Conservation (phyloP, 352 stramenopile species). For the Phytopythium montanum region DNA sequence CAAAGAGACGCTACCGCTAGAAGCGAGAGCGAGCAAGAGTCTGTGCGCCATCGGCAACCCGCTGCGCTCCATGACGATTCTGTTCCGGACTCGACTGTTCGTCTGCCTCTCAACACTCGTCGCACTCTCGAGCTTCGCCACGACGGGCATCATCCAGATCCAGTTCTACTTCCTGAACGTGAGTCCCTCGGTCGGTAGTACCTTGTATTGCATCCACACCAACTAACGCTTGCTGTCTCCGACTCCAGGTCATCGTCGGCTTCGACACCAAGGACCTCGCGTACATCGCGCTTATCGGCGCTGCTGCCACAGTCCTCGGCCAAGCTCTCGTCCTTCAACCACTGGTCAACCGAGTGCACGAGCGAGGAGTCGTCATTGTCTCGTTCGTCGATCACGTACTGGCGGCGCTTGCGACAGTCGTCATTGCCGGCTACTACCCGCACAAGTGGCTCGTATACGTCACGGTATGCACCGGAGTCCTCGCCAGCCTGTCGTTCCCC, state of each 20-base stretch:
- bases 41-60: slow-evolving; percentile 44
- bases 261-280: slow-evolving; percentile 65
- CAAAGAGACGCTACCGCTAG: slow-evolving; percentile 45
- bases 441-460: slow-evolving; percentile 58
- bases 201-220: background rate
- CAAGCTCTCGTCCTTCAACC: slow-evolving; percentile 59
- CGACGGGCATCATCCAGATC: slow-evolving; percentile 54
- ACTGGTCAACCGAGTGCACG: slow-evolving; percentile 45
- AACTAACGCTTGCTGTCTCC: background rate
- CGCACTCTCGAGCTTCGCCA: slow-evolving; percentile 57
- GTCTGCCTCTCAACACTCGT: slow-evolving; percentile 59
- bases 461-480: slow-evolving; percentile 26
- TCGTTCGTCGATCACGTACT: slow-evolving; percentile 31
- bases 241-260: slow-evolving; percentile 20
- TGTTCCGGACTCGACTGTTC: slow-evolving; percentile 58
- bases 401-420: slow-evolving; percentile 28
- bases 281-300: slow-evolving; percentile 50
- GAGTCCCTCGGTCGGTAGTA: background rate
- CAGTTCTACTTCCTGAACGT: slow-evolving; percentile 75
- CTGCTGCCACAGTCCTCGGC: slow-evolving; percentile 44
- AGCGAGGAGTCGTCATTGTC: slow-evolving; percentile 67
- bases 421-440: slow-evolving; percentile 43
- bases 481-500: slow-evolving; percentile 65
- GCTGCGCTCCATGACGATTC: slow-evolving; percentile 53
- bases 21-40: slow-evolving; percentile 8